Evolutionary conservation across 768 basidiomycete genomes (phyloP).

Genomic region (Auriscalpium orientale): DNA sequence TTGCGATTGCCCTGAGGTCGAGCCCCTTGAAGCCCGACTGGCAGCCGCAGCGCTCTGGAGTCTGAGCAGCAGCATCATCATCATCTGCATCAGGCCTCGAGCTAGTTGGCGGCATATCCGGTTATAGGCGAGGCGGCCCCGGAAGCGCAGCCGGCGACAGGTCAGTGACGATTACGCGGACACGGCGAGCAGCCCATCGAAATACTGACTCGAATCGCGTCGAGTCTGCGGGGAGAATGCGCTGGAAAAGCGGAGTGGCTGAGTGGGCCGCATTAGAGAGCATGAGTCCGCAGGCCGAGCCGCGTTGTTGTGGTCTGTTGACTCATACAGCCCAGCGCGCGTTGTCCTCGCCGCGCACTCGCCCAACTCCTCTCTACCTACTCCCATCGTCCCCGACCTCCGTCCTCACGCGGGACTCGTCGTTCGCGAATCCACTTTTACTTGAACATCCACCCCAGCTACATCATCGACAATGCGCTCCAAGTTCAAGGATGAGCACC

Average conservation of each 20-base stretch:
- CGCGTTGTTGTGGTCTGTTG: constrained; percentile 2
- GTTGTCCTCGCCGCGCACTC: not conserved
- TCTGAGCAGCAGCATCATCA: too few relatives aligned
- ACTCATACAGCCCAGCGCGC: not conserved
- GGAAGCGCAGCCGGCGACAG: too few relatives aligned
- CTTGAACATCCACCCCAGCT: not conserved
- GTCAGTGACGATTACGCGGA: not conserved
- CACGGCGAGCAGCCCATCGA: not conserved
- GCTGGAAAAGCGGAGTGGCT: not conserved
- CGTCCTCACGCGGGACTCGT: not conserved
- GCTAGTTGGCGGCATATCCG: too few relatives aligned
- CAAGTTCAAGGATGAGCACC: constrained; percentile 99
- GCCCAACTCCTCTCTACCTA: not conserved
- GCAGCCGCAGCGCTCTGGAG: too few relatives aligned
- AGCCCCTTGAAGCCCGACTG: too few relatives aligned
- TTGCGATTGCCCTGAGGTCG: too few relatives aligned
- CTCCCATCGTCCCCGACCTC: not conserved
- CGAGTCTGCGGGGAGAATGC: not conserved
- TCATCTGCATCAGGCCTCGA: too few relatives aligned
- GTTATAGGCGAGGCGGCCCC: too few relatives aligned
- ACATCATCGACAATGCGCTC: constrained; percentile 57
- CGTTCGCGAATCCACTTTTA: not conserved
- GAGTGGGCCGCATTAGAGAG: not conserved
- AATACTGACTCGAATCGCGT: not conserved
- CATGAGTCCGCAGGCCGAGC: not conserved